Evolutionary conservation across 1,139 yeast species (phyloP), one percentile per base, ranked within the genome.

Genomic region (Blastobotrys persicus): DNA sequence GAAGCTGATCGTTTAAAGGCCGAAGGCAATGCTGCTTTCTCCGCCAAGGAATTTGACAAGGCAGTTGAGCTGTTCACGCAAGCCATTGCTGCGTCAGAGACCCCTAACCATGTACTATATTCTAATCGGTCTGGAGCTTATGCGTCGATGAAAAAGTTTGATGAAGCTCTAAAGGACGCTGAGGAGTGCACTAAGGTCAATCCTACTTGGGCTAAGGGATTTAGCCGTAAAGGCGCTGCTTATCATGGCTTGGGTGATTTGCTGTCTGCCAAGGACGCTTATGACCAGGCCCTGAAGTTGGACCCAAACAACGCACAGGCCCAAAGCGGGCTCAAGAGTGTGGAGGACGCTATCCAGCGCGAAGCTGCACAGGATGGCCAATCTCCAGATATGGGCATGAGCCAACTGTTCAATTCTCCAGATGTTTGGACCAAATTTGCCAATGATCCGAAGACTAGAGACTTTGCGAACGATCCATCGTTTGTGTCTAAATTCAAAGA

Each of bases 91-190:
- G 88, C 80, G n/a, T 83, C 95, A 0, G 73, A 82, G 43, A 60
- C 75, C 12, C 95, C 96, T 57, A 89, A 88, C 67, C 97, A 91
- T 67, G 97, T 92, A 19, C 76, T 92, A 52, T 89, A 75, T 66
- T 88, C 97, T 48, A 92, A 92, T 72, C 82, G 98, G 68, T 89
- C 97, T n/a, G 98, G 95, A 9, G 79, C 88, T 50, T 85, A 84
- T 62, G 86, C 97, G 2, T 87, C 96, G 12, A 70, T 84, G 71
- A 83, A 83, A 64, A 71, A 88, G 59, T 92, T 82, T 63, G 69
- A 70, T 32, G 73, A 82, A 54, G 98, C 98, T 2, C 74, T 88
- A 53, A 73, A 76, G 50, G 98, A 92, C 67, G 98, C 98, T 20
- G 72, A 86, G 55, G 80, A 85, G 63, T 85, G 96, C 70, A 82